These are phyloP conservation scores for Pogostemon cablin DNA, from an alignment of 257 asterid genomes.

Conservation along the genomic window DNA sequence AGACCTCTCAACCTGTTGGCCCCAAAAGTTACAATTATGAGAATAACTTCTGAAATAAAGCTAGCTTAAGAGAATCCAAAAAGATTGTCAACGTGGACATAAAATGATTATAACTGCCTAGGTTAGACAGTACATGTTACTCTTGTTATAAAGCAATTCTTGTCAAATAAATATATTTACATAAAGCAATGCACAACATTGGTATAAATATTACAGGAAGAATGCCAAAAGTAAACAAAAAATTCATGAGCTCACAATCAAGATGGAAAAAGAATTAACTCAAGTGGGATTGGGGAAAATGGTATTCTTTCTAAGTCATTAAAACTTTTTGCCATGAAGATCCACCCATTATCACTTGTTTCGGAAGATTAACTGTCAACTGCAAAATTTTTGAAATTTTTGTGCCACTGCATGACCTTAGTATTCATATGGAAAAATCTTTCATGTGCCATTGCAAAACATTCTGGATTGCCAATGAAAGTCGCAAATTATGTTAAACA, in stretches of 20 bases:
- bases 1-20: conserved; percentile 54
- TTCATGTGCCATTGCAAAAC: no score
- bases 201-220: conserved; percentile 17
- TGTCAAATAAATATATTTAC: background rate
- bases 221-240: conserved; percentile 14
- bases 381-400: background rate
- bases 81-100: background rate
- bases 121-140: background rate
- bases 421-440: background rate
- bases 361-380: conserved; percentile 7
- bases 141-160: conserved; percentile 8
- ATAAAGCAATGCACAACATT: background rate
- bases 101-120: conserved; percentile 4
- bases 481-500: no score
- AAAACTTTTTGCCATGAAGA: conserved; percentile 21
- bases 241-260: conserved; percentile 3
- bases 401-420: conserved; percentile 3
- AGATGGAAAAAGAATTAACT: conserved; percentile 16
- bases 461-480: no score
- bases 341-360: conserved; percentile 5
- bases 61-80: background rate
- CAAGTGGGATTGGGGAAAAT: background rate
- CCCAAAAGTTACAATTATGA: conserved; percentile 28
- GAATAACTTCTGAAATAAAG: conserved; percentile 28
- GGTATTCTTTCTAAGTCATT: conserved; percentile 6